These are phyloP conservation scores for Apiotrichum gamsii DNA, from an alignment of 1,284 basidiomycete species.

Conservation along the genomic window DNA sequence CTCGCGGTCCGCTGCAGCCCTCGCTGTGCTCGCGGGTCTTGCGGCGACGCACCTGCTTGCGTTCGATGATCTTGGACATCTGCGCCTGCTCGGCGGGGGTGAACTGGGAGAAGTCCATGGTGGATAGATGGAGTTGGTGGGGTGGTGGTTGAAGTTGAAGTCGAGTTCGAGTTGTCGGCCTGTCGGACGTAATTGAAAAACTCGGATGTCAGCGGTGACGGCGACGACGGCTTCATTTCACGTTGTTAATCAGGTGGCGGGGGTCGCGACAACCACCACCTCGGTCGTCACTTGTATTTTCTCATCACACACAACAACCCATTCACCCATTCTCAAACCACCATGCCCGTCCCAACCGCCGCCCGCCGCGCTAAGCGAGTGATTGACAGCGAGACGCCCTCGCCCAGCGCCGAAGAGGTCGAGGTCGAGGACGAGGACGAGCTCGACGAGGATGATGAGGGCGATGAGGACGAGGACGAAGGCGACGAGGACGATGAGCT, in stretches of 20 bases:
- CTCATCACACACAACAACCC: not conserved
- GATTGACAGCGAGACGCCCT: conserved; percentile 15
- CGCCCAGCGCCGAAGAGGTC: conserved; percentile 6
- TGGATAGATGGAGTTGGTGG: conserved; percentile 2
- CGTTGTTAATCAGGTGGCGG: too few relatives aligned
- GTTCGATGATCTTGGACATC: conserved; percentile 81
- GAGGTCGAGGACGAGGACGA: conserved; percentile 18
- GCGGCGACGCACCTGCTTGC: conserved; percentile 81
- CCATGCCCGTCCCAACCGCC: conserved; percentile 17
- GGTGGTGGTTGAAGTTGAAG: not conserved
- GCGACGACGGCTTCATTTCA: not conserved
- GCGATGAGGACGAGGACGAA: conserved; percentile 2
- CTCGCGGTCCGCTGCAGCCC: not conserved
- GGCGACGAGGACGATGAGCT: conserved; percentile 3
- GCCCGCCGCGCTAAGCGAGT: conserved; percentile 23
- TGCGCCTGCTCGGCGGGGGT: conserved; percentile 81
- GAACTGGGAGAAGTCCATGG: conserved; percentile 80
- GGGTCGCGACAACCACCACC: too few relatives aligned
- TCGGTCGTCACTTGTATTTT: too few relatives aligned
- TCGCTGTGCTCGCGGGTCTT: too few relatives aligned
- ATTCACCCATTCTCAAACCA: not conserved
- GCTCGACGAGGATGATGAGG: conserved; percentile 18
- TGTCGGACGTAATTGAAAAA: too few relatives aligned
- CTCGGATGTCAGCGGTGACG: not conserved
- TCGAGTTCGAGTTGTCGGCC: too few relatives aligned